Conservation (phyloP, 805 yeast genomes). For the Lipomyces starkeyi region DNA sequence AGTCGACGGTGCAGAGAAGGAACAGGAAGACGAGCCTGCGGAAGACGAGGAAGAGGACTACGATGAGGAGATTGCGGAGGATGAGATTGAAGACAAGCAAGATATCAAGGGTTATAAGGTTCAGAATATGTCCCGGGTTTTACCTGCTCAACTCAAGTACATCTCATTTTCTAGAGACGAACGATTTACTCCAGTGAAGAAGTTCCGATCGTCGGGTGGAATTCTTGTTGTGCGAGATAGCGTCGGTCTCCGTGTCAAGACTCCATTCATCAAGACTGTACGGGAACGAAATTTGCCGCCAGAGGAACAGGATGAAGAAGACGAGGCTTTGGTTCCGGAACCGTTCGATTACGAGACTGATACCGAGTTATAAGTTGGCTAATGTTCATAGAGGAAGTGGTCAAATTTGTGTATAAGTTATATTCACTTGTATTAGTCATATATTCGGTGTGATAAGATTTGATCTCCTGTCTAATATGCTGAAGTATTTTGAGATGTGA, state of each 20-base stretch:
- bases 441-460: not conserved
- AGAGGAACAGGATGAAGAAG: conserved; percentile 62
- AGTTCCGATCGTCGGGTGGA: conserved; percentile 56
- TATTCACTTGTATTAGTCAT: too few species aligned
- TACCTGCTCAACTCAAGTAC: conserved; percentile 86
- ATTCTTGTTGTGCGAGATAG: conserved; percentile 72
- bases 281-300: conserved; percentile 89
- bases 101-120: conserved; percentile 71
- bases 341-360: conserved; percentile 48
- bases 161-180: conserved; percentile 76
- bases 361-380: conserved; percentile 36
- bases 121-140: conserved; percentile 81
- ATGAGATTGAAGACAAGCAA: conserved; percentile 56
- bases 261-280: conserved; percentile 72
- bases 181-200: conserved; percentile 83
- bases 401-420: conserved; percentile 1
- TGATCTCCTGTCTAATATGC: not conserved
- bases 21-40: conserved; percentile 43
- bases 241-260: conserved; percentile 22
- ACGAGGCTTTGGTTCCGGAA: conserved; percentile 56
- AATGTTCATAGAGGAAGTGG: not conserved
- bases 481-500: not conserved
- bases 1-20: conserved; percentile 38
- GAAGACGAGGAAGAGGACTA: conserved; percentile 46
- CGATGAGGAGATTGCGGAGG: conserved; percentile 36